Evolutionary conservation across 768 basidiomycete genomes (phyloP), one percentile per base, ranked within the genome.

Genomic region (Sarcodon sp.): DNA sequence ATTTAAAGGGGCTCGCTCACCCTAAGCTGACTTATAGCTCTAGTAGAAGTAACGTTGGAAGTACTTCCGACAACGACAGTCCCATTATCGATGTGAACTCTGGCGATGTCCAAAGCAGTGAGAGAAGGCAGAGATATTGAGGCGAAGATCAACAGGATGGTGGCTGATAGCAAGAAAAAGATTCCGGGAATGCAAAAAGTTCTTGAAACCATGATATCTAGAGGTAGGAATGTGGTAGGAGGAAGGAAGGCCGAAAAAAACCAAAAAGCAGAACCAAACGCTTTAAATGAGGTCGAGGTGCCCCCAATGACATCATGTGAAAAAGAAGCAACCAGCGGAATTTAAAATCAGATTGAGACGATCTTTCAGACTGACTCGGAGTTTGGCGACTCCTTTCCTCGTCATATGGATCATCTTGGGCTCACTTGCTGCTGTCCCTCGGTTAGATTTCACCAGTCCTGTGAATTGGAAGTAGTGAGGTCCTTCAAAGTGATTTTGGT

Each of bases 51-150:
- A 7, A 7, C 50, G 31, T 57, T 36, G 6, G 47, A 34, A 10
- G 55, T 53, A 21, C 52, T 44, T 13, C 57, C 59, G 11, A 51
- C 43, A 15, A 56, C 51, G 50, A 64, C 49, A 46, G 54, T 50
- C 36, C 66, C 65, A 38, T 56, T 53, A 18, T 56, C 64, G 47
- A 79, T 76, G 47, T 75, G 70, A 9, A 74, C 69, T 31, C 83
- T 78, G 11, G 72, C 69, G 56, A 88, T 68, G 62, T 87, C 85
- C 54, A 87, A 66, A 0, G 72, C 75, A 15, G 79, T 68, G 16
- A 88, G 68, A 64, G 66, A 79, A 1, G 87, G 86, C 3, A 87
- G 66, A 12, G 85, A 87, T 44, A 88, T 69, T 10, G 84, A 79
- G 33, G 78, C 74, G 52, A 87, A 64, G 58, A 87, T 67, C 54